These are phyloP conservation scores for Cyberlindnera mycetangii DNA, from an alignment of 805 yeast species.

Conservation along the genomic window DNA sequence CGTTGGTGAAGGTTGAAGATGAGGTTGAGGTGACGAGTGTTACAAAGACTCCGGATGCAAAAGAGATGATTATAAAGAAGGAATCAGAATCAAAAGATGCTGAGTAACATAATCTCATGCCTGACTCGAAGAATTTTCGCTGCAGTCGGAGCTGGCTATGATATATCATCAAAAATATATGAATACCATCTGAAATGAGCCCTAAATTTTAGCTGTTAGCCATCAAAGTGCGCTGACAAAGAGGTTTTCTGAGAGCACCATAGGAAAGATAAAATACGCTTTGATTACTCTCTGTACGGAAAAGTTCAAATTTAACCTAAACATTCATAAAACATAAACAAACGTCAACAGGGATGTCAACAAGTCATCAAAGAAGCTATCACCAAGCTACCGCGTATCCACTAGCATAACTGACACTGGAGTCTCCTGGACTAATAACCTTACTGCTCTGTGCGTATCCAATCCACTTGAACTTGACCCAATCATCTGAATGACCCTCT, in stretches of 20 bases:
- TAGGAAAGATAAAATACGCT: no score
- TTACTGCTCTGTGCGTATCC: slow-evolving; percentile 76
- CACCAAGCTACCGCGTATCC: slow-evolving; percentile 44
- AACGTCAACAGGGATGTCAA: no score
- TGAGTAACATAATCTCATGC: neutral
- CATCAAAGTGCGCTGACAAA: no score
- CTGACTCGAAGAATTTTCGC: no score
- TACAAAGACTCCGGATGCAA: neutral
- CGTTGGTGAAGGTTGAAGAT: slow-evolving; percentile 16
- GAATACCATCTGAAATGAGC: no score
- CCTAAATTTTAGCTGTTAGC: no score
- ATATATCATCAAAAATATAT: no score
- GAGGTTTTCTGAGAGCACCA: no score
- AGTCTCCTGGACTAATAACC: slow-evolving; percentile 48
- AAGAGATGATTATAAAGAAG: neutral
- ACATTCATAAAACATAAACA: no score
- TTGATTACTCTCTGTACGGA: no score
- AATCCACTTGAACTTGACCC: slow-evolving; percentile 57
- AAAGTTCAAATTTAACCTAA: no score
- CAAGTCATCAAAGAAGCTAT: neutral
- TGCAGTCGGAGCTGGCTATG: no score
- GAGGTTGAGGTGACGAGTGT: slow-evolving; percentile 6
- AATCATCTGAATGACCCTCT: slow-evolving; percentile 16
- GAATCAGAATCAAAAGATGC: neutral
- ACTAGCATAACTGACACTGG: slow-evolving; percentile 90